phyloP scores from a whole-genome alignment of 179 eudicot species.

The Actinidia arguta region DNA sequence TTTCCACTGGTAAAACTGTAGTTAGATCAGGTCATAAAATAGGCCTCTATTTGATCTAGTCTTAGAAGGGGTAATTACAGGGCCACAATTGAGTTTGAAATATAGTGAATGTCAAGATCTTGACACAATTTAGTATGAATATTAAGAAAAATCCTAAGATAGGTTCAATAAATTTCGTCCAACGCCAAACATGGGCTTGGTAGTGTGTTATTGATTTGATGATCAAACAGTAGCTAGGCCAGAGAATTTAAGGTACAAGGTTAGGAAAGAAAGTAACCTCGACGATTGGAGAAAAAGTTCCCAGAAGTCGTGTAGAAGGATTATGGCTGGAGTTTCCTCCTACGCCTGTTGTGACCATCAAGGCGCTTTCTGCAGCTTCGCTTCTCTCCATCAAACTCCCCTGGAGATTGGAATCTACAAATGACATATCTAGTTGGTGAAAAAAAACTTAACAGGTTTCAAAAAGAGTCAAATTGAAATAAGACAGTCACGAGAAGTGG shows the following conservation, averaged over 20 bases:
- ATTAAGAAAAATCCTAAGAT: too few relatives aligned
- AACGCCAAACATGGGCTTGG: too few relatives aligned
- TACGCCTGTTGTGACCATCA: constrained; percentile 75
- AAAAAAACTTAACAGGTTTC: background rate
- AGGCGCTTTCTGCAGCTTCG: constrained; percentile 75
- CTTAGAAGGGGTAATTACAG: background rate
- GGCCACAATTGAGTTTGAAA: background rate
- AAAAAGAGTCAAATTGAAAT: background rate
- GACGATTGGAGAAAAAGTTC: constrained; percentile 25
- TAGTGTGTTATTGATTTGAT: background rate
- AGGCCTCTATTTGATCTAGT: background rate
- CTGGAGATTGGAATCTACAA: constrained; percentile 60
- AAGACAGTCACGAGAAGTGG: too few relatives aligned
- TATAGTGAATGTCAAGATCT: background rate
- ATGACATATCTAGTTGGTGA: constrained; percentile 9
- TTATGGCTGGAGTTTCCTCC: constrained; percentile 56
- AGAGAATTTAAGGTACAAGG: background rate
- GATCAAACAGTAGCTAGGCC: background rate
- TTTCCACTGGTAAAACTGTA: background rate
- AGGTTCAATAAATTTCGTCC: too few relatives aligned
- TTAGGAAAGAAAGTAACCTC: constrained; percentile 15
- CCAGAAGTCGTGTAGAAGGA: constrained; percentile 24
- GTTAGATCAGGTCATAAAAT: background rate
- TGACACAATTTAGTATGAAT: background rate
- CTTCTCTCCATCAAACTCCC: constrained; percentile 73